Percentiles rank a stretch among this genome's conserved stretches.
These are phyloP conservation scores for Pistacia integerrima DNA, from an alignment of 345 rosid species.

Conservation along the genomic window DNA sequence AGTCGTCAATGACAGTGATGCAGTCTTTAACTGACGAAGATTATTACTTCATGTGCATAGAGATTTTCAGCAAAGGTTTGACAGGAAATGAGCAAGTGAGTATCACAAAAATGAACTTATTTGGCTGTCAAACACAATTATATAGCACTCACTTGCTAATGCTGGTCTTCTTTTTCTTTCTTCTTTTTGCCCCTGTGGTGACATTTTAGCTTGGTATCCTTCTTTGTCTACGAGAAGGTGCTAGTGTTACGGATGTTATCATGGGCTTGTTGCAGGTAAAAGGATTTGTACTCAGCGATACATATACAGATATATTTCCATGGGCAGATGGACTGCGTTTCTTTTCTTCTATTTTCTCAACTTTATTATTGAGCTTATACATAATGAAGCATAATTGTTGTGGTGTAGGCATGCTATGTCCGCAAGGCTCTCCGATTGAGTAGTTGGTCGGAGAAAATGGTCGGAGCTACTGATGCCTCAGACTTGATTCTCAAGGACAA, in stretches of 20 bases:
- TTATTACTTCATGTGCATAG: constrained; percentile 55
- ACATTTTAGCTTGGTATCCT: constrained; percentile 47
- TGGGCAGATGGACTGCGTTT: too few relatives aligned
- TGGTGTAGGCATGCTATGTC: constrained; percentile 52
- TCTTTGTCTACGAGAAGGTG: constrained; percentile 61
- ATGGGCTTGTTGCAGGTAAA: constrained; percentile 64
- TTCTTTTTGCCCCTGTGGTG: background rate
- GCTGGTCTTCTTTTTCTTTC: background rate
- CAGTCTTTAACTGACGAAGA: constrained; percentile 26
- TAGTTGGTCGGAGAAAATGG: constrained; percentile 31
- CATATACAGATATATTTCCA: too few relatives aligned
- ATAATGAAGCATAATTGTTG: background rate
- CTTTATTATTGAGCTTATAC: background rate
- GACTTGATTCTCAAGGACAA: constrained; percentile 19
- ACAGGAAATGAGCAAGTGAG: constrained; percentile 35
- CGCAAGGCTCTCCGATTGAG: constrained; percentile 42
- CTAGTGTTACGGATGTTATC: constrained; percentile 42
- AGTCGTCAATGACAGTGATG: too few relatives aligned
- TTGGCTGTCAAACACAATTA: too few relatives aligned
- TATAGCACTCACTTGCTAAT: too few relatives aligned
- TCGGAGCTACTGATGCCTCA: constrained; percentile 19
- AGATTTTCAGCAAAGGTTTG: constrained; percentile 32
- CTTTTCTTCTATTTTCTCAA: too few relatives aligned
- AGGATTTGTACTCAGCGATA: background rate
- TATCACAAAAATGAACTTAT: background rate